Percentiles rank a stretch among this genome's conserved stretches.
Evolutionary conservation across 2,329 filamentous ascomycete species (phyloP).

Genomic region (Penicillium sp.): DNA sequence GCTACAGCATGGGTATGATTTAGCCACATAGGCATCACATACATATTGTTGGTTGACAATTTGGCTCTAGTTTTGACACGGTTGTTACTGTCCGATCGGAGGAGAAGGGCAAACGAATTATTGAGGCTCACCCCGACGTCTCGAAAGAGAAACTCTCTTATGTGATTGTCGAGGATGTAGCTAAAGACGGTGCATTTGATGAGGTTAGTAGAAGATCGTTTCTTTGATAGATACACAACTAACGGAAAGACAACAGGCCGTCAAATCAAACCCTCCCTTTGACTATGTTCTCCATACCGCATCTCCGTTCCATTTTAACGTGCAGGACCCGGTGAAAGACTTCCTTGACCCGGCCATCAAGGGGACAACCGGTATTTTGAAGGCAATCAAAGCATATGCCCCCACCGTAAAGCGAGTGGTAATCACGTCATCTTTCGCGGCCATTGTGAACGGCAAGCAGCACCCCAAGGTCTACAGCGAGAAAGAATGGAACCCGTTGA

Average conservation of each 20-base stretch:
- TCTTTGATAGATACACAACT: background rate
- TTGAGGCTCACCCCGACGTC: slow-evolving; percentile 52
- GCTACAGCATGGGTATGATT: slow-evolving; percentile 51
- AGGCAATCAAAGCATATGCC: slow-evolving; percentile 60
- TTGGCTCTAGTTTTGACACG: slow-evolving; percentile 53
- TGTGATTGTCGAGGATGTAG: slow-evolving; percentile 71
- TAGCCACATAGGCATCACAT: too few relatives aligned
- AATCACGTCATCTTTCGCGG: slow-evolving; percentile 68
- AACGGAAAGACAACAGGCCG: slow-evolving; percentile 39
- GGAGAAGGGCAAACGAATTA: slow-evolving; percentile 62
- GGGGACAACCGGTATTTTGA: slow-evolving; percentile 63
- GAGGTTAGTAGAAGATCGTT: slow-evolving; percentile 37
- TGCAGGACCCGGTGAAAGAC: slow-evolving; percentile 66
- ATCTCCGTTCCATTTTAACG: slow-evolving; percentile 71
- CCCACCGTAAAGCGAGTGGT: slow-evolving; percentile 71
- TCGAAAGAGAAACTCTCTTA: slow-evolving; percentile 61
- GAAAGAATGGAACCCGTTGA: slow-evolving; percentile 47
- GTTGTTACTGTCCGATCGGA: slow-evolving; percentile 64
- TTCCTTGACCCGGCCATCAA: slow-evolving; percentile 63
- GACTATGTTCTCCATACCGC: slow-evolving; percentile 74
- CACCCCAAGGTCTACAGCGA: slow-evolving; percentile 41
- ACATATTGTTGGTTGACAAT: background rate
- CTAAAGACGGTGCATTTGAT: slow-evolving; percentile 67
- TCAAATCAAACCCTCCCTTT: slow-evolving; percentile 64
- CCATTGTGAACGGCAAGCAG: slow-evolving; percentile 54